These are phyloP conservation scores for Lumnitzera littorea DNA, from an alignment of 345 rosid genomes.

Conservation along the genomic window DNA sequence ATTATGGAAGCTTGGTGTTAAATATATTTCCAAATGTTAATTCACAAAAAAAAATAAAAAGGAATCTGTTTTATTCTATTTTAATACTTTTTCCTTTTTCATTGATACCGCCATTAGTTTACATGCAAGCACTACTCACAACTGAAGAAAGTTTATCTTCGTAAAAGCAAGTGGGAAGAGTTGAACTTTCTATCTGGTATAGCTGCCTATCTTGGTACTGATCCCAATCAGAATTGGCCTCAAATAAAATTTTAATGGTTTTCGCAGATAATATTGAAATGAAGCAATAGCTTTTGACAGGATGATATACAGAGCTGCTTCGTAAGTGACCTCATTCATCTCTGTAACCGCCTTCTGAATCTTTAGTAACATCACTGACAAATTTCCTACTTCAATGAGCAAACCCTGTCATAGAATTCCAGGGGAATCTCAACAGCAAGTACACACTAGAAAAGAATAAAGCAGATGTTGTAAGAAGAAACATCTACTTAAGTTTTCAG, in stretches of 20 bases:
- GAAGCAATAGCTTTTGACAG: slow-evolving; percentile 1
- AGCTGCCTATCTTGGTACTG: no score
- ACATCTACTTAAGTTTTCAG: slow-evolving; percentile 7
- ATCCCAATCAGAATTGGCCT: no score
- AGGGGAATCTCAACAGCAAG: slow-evolving; percentile 2
- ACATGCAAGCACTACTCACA: no score
- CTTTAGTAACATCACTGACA: slow-evolving; percentile 44
- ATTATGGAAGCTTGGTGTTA: no score
- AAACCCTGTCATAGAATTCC: slow-evolving; percentile 31
- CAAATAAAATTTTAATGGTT: not conserved
- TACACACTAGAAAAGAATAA: slow-evolving; percentile 12
- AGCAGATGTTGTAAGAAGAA: slow-evolving; percentile 8
- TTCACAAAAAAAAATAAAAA: no score
- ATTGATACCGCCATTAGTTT: no score
- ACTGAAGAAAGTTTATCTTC: no score
- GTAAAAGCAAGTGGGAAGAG: no score
- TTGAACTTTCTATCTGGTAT: no score
- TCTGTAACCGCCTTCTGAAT: slow-evolving; percentile 44
- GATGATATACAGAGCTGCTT: slow-evolving; percentile 12
- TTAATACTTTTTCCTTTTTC: no score
- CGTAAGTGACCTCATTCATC: slow-evolving; percentile 57
- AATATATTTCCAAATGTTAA: no score
- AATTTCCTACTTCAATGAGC: slow-evolving; percentile 46
- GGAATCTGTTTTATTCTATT: no score
- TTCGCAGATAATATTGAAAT: not conserved